Evolutionary conservation across 1,139 yeast species (phyloP).

Genomic region (Eremothecium cymbalariae): DNA sequence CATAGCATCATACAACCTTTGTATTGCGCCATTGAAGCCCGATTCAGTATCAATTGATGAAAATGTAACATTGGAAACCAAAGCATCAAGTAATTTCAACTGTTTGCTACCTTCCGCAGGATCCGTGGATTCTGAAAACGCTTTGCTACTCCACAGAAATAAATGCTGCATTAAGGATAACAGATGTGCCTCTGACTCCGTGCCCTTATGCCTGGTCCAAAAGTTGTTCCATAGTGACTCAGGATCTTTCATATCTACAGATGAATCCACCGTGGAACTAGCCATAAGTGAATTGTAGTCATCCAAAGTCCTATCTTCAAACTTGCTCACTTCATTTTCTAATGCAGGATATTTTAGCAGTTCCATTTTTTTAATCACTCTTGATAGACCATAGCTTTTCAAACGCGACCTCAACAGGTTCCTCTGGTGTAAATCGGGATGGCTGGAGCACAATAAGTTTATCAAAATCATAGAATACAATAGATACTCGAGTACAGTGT

Average conservation of each 20-base stretch:
- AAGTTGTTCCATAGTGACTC: slow-evolving; percentile 58
- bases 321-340: slow-evolving; percentile 57
- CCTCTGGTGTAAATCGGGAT: slow-evolving; percentile 57
- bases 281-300: slow-evolving; percentile 63
- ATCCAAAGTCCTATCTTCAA: slow-evolving; percentile 55
- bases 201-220: slow-evolving; percentile 63
- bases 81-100: slow-evolving; percentile 71
- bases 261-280: slow-evolving; percentile 51
- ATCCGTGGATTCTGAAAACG: slow-evolving; percentile 40
- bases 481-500: slow-evolving; percentile 71
- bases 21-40: slow-evolving; percentile 77
- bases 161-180: slow-evolving; percentile 78
- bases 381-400: slow-evolving; percentile 64
- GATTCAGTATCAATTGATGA: slow-evolving; percentile 63
- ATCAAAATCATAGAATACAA: slow-evolving; percentile 69
- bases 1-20: slow-evolving; percentile 65
- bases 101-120: slow-evolving; percentile 51
- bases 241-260: slow-evolving; percentile 67
- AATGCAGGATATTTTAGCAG: slow-evolving; percentile 56
- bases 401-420: slow-evolving; percentile 71
- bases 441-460: slow-evolving; percentile 61
- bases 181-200: slow-evolving; percentile 65
- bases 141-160: slow-evolving; percentile 40
- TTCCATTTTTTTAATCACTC: slow-evolving; percentile 54
- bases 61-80: slow-evolving; percentile 72